phyloP scores from a whole-genome alignment of 352 stramenopile species.

The Globisporangium alternatum region DNA sequence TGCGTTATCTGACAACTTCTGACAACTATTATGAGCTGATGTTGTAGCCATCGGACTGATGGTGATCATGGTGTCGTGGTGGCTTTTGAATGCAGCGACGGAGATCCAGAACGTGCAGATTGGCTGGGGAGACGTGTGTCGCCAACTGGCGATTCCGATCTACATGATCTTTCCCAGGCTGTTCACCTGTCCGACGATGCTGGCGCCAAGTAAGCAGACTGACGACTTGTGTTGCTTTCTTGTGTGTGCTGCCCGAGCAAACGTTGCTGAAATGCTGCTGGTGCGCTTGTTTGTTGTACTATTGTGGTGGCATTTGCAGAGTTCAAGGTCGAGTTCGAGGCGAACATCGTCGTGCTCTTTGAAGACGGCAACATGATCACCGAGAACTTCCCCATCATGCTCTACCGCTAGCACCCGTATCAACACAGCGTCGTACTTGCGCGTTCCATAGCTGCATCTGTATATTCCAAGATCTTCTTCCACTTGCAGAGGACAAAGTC shows the following conservation, averaged over 20 bases:
- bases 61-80: neutral
- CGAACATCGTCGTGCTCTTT: slow-evolving; percentile 91
- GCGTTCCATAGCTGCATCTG: neutral
- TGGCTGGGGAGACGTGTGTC: slow-evolving; percentile 87
- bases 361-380: slow-evolving; percentile 91
- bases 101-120: slow-evolving; percentile 95
- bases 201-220: slow-evolving; percentile 50
- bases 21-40: neutral
- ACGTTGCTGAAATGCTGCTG: neutral
- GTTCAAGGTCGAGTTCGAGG: slow-evolving; percentile 92
- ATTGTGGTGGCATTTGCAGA: slow-evolving; percentile 22
- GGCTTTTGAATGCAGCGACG: slow-evolving; percentile 51
- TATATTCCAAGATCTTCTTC: neutral
- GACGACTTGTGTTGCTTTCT: neutral
- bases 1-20: slow-evolving; percentile 18
- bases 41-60: neutral
- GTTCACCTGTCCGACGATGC: slow-evolving; percentile 91
- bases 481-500: neutral
- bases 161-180: slow-evolving; percentile 94
- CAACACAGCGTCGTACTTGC: neutral
- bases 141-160: slow-evolving; percentile 89
- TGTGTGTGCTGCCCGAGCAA: neutral
- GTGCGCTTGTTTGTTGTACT: neutral
- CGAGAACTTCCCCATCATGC: slow-evolving; percentile 85
- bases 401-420: slow-evolving; percentile 54